Base-by-base conservation (phyloP, 1,284 basidiomycete species). In the Apiotrichum gamsii region DNA sequence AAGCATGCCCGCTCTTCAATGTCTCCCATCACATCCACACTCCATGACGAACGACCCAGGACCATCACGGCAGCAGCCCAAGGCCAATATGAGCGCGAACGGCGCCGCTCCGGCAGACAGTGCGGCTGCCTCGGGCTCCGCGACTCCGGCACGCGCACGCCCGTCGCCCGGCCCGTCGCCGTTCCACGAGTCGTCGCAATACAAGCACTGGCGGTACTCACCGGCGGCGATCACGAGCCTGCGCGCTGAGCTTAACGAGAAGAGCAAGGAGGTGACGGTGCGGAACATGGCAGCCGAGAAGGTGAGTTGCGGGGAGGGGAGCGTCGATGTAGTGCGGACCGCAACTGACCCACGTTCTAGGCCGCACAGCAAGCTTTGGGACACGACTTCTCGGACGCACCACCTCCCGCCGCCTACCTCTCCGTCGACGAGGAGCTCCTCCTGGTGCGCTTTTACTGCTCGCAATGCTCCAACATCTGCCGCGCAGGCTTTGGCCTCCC, bases 381-480 rank as follows among this genome's bases (percentile, higher is more conserved):
- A 5, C 34, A 36, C 9, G 21, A 18, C 16, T 34, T 36, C 23
- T 29, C 28, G 5, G 13, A 59, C 21, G 60, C 57, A 8, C 61
- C 56, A 3, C 54, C 47, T 8, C 34, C 62, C 34, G 52, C 53
- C 9, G 78, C 81, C 2, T 93, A 93, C 66, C 76, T 93, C 18
- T 78, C 75, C 23, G 80, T 88, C 1, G 77, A 84, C 23, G 95
- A 98, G 69, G 95, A 98, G 68, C 78, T 83, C 30, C 75, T 88
- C 5, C 80, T 98, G 18, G 87, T 97, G 29, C 86, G 86, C 54
- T 83, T 91, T 58, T 99, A 98, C 72, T 77, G 88, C 49, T 79
- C 82, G 39, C 91, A 91, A 68, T 82, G 93, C n/a, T 77, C 83
- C 0, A 83, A 85, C 56, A 77, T 97, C 43, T 95, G 87, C 62